Percentiles rank a stretch among this genome's conserved stretches.
Conservation (phyloP, 805 yeast genomes). For the Teunomyces atbi region DNA sequence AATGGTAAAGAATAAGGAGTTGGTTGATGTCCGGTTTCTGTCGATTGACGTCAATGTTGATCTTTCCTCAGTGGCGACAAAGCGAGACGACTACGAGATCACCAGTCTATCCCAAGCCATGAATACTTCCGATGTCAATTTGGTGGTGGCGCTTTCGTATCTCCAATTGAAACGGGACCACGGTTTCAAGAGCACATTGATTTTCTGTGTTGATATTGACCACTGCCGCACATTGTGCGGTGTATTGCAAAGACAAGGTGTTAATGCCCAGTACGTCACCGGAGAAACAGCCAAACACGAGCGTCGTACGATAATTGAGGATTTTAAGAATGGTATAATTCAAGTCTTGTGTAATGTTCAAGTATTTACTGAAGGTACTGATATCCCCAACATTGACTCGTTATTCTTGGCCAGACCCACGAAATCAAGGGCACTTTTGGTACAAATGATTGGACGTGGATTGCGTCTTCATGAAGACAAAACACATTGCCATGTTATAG, state of each 20-base stretch:
- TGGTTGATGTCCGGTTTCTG: constrained; percentile 67
- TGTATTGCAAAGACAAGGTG: constrained; percentile 54
- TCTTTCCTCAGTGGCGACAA: constrained; percentile 29
- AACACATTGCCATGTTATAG: constrained; percentile 67
- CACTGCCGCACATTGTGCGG: constrained; percentile 60
- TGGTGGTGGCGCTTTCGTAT: constrained; percentile 55
- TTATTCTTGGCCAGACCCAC: constrained; percentile 80
- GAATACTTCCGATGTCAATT: constrained; percentile 53
- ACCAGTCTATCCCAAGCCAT: constrained; percentile 52
- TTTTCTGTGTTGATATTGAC: constrained; percentile 73
- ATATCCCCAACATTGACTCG: constrained; percentile 85
- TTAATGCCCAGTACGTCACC: constrained; percentile 70
- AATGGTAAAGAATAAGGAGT: constrained; percentile 67
- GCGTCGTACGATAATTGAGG: constrained; percentile 51
- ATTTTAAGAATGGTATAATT: constrained; percentile 60
- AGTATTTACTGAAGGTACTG: constrained; percentile 93
- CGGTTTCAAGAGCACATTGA: constrained; percentile 57
- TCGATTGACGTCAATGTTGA: constrained; percentile 51
- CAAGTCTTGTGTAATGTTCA: constrained; percentile 84
- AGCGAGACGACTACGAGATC: constrained; percentile 54
- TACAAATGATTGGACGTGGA: constrained; percentile 93
- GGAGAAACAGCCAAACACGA: constrained; percentile 57
- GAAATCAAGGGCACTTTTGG: constrained; percentile 62
- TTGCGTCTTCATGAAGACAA: constrained; percentile 64
- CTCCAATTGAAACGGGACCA: constrained; percentile 33